Evolutionary conservation across 2,329 filamentous ascomycete species (phyloP).

Genomic region (Pezizomycotina sp.): DNA sequence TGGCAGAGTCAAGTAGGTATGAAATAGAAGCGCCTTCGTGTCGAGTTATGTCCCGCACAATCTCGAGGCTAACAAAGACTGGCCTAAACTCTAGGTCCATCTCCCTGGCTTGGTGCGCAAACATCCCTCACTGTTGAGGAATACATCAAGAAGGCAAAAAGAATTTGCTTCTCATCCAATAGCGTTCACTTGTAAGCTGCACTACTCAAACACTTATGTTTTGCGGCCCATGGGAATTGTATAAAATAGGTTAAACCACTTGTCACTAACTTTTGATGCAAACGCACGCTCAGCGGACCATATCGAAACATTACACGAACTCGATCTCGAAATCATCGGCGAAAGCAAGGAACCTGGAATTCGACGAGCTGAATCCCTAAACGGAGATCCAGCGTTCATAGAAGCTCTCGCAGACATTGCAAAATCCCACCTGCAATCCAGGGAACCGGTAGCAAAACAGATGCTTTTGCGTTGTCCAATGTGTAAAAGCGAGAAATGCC

Average conservation of each 20-base stretch:
- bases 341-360: slow-evolving; percentile 65
- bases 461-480: slow-evolving; percentile 85
- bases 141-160: slow-evolving; percentile 84
- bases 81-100: slow-evolving; percentile 40
- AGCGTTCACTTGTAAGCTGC: slow-evolving; percentile 56
- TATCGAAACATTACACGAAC: slow-evolving; percentile 88
- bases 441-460: slow-evolving; percentile 57
- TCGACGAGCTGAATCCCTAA: slow-evolving; percentile 81
- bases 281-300: slow-evolving; percentile 48
- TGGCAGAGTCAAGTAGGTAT: slow-evolving; percentile 88
- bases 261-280: not conserved
- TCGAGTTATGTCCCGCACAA: not conserved
- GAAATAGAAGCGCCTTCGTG: no score
- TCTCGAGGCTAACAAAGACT: not conserved
- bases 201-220: not conserved
- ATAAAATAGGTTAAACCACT: not conserved
- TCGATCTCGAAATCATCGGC: slow-evolving; percentile 88
- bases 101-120: slow-evolving; percentile 88
- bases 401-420: slow-evolving; percentile 76
- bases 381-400: slow-evolving; percentile 83
- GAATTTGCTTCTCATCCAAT: slow-evolving; percentile 86
- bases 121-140: slow-evolving; percentile 74
- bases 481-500: slow-evolving; percentile 76
- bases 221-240: not conserved
- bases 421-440: slow-evolving; percentile 56